Evolutionary conservation across 1,139 yeast genomes (phyloP), one percentile per base, ranked within the genome.

Genomic region (Suhomyces taliae): DNA sequence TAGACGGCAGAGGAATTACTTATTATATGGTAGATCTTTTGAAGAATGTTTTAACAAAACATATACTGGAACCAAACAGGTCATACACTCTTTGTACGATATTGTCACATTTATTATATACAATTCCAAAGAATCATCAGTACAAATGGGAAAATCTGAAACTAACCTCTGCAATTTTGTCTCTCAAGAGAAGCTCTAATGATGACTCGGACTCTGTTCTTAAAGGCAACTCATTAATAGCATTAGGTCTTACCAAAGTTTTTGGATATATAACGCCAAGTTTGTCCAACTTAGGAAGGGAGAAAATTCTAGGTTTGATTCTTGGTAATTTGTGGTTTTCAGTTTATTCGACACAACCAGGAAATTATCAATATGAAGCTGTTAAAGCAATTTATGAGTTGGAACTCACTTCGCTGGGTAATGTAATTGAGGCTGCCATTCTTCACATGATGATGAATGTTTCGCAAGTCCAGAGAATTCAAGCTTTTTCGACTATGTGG

Each of bases 341-440:
- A 27, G 55, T 83, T 8, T 58, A 65, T n/a, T 68, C 77, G 2
- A 63, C 71, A 2, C 68, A 74, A 19, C 82, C 83, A 6, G 66
- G 67, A 3, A 69, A 67, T 39, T 73, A 71, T 48, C 90, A 85
- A 55, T 85, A 84, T 1, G 91, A 85, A 56, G 70, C 83, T 0
- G 87, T 83, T 1, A 77, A 74, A 43, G 71, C 77, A 10, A 67
- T 81, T 9, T 75, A 76, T 62, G 78, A 72, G 27, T 64, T 81
- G 43, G 77, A 71, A 45, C 48, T 64, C 3, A 57, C 65, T 31
- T 64, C 69, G 34, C 69, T 73, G 6, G 53, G 70, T 1, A 62
- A 72, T 44, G 76, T 78, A 51, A 67, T 85, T 36, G 90, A 84
- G 57, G 88, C 88, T 1, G 83, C 85, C 0, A 54, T 85, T 4